Evolutionary conservation across 2,329 filamentous ascomycete species (phyloP), one percentile per base, ranked within the genome.

Genomic region (Penicillium occitanis): DNA sequence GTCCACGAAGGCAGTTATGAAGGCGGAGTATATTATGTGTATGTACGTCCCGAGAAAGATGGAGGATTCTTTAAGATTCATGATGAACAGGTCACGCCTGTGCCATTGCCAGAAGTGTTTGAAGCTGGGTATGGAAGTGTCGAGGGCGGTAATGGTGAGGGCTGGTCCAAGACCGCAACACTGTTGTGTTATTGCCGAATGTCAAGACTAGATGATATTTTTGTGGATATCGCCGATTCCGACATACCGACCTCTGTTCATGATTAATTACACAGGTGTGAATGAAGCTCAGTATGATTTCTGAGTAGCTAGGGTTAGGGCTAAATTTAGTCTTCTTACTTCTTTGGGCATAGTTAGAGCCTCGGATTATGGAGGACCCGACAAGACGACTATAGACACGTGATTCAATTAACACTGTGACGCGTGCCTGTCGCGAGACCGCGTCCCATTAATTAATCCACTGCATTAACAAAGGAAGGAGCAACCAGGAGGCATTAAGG

Each of bases 391-490:
- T 22, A 40, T 37, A 5, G 30, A 8, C 53, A 57, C 53, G 53
- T 57, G 53, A 57, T 37, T 22, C 11, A 57, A 57, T 57, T 57
- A 57, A 37, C 51, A 13, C 2, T 37, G 53, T 37, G 17, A 57
- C 53, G 53, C 53, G 53, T 57, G 53, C 1, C 5, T 2, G 19
- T 35, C 53, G 53, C 33, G 53, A 57, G n/a, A 22, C n/a, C 53
- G 53, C 33, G 53, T 57, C 11, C 7, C 30, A 62, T 28, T 40
- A 40, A 40, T 28, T 19, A 28, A 30, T 51, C 10, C 30, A 62
- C 4, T 40, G 14, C n/a, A 40, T 62, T 22, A 62, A 62, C 35
- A 57, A 37, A 57, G 53, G 53, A 57, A 57, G 53, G 53, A 57
- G 33, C 53, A 57, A 57, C 19, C 53, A 57, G 53, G 53, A 57